Base-by-base conservation (phyloP, 305 asterid species). In the Plantago lanceolata region DNA sequence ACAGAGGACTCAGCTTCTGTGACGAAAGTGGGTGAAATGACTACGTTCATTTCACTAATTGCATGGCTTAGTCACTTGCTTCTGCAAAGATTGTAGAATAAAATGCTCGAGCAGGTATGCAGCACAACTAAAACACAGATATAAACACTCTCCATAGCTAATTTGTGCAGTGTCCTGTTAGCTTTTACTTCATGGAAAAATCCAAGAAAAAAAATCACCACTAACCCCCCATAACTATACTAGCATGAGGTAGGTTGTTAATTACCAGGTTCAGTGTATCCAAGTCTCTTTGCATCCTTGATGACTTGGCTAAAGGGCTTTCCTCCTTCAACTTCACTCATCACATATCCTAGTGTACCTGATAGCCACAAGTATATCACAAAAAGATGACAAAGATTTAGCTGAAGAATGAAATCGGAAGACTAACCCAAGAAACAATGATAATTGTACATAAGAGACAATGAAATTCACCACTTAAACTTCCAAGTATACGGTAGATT, bases 261-360 rank as follows among this genome's bases (percentile, higher is more conserved):
- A 48, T 59, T 79, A 89, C 98, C 98, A 69, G 96, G 98, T 82
- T 92, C 98, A 60, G 98, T 89, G 74, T 82, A 92, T 66, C 98
- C 98, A 71, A 92, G 96, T 65, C 54, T 72, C 77, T 92, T 92
- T 28, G 98, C 98, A 74, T 79, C 80, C 73, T 65, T 82, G 68
- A 92, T 92, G 48, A 92, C 98, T 61, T 89, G 77, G 78, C 98
- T 89, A 70, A 92, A 89, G 61, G 90, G 89, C 64, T 76, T 82
- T 73, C 96, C 98, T 45, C 85, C 76, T 81, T 89, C 96, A 68
- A 89, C 89, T 76, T 89, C 87, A 47, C 95, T 87, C 98, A 89
- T 92, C 76, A 92, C 98, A 77, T 86, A 92, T 63, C 98, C 98
- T 68, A 92, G 72, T 5, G 98, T 92, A 76, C 98, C 98, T 92